Evolutionary conservation across 176 grass and related monocot species (phyloP).

Genomic region (Bothriochloa decipiens): DNA sequence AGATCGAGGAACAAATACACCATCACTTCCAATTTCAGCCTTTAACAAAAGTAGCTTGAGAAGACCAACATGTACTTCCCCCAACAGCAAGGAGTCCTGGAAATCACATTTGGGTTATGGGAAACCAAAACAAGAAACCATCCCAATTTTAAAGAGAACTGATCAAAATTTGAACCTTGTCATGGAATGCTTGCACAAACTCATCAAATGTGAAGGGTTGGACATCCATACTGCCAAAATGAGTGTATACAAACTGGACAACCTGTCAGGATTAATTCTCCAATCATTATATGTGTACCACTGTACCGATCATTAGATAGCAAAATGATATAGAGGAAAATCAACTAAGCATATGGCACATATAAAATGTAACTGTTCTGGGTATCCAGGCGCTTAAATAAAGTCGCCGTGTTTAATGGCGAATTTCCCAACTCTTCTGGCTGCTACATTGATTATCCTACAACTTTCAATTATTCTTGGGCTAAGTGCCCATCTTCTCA

Average conservation of each 20-base stretch:
- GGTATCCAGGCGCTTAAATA: background rate
- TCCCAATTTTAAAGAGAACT: constrained; percentile 20
- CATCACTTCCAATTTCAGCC: constrained; percentile 49
- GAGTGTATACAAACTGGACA: constrained; percentile 70
- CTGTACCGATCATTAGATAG: constrained; percentile 6
- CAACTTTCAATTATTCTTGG: background rate
- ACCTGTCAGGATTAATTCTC: constrained; percentile 56
- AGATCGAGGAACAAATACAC: constrained; percentile 62
- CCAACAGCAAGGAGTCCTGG: constrained; percentile 83
- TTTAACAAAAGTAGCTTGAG: constrained; percentile 76
- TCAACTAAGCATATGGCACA: background rate
- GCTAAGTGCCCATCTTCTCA: background rate
- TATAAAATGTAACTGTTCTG: background rate
- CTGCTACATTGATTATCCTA: background rate
- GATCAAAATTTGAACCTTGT: constrained; percentile 65
- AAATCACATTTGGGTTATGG: constrained; percentile 40
- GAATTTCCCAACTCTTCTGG: background rate
- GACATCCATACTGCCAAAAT: constrained; percentile 68
- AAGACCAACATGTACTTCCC: constrained; percentile 81
- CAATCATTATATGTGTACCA: constrained; percentile 35
- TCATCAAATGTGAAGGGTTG: constrained; percentile 85
- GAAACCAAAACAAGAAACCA: constrained; percentile 25
- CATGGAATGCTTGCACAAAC: constrained; percentile 92
- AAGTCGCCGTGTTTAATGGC: background rate
- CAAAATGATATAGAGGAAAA: constrained; percentile 27